Conservation (phyloP, 345 rosid genomes). For the Bruguiera gymnorhiza region DNA sequence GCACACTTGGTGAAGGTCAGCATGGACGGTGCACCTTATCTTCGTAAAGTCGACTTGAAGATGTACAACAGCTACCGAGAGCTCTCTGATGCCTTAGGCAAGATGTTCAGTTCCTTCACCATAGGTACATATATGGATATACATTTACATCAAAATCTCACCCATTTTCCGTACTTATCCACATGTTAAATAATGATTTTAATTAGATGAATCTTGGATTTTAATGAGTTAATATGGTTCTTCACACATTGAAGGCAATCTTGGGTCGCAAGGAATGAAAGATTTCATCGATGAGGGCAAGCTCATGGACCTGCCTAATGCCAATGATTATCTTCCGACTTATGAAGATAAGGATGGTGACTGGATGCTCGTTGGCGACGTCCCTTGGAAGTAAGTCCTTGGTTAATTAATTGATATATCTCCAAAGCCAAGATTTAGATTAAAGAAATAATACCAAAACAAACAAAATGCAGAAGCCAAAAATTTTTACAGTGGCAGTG, state of each 20-base stretch:
- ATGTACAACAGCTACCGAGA: conserved; percentile 66
- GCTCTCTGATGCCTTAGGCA: conserved; percentile 60
- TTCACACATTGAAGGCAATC: conserved; percentile 35
- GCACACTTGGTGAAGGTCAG: conserved; percentile 78
- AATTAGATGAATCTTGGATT: too few relatives aligned
- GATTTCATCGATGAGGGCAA: conserved; percentile 75
- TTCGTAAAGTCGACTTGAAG: conserved; percentile 79
- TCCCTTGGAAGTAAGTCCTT: conserved; percentile 80
- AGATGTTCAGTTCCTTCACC: conserved; percentile 84
- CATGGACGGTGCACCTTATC: conserved; percentile 94
- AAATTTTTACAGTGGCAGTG: not conserved
- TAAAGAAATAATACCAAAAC: not conserved
- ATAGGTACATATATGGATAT: conserved; percentile 31
- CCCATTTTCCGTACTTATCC: too few relatives aligned
- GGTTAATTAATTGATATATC: not conserved
- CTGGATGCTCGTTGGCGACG: conserved; percentile 97
- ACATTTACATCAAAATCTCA: not conserved
- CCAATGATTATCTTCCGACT: conserved; percentile 78
- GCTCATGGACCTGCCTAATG: conserved; percentile 60
- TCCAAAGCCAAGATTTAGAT: not conserved
- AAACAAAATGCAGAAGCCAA: not conserved
- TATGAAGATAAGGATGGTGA: conserved; percentile 96
- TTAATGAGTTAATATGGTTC: too few relatives aligned
- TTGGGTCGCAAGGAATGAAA: conserved; percentile 79
- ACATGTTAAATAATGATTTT: too few relatives aligned